These are phyloP conservation scores for Ophiocordyceps camponoti-leonardi DNA, from an alignment of 2,329 filamentous ascomycete species.

Conservation along the genomic window DNA sequence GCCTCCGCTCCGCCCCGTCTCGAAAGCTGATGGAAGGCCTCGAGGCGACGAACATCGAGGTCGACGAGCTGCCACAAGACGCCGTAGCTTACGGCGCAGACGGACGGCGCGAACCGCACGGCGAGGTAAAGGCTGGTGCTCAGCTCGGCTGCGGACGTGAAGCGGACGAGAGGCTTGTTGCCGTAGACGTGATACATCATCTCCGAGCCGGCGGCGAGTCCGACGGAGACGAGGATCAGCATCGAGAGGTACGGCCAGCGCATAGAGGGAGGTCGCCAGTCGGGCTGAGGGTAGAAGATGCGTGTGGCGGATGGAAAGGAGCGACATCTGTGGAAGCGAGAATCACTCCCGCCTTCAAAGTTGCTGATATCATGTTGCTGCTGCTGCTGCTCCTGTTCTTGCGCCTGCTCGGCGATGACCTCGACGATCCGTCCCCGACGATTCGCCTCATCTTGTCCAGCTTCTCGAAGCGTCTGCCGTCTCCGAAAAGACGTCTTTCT, in stretches of 20 bases:
- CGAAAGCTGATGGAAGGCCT: conserved; percentile 50
- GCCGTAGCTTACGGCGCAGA: conserved; percentile 43
- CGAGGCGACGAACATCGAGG: conserved; percentile 48
- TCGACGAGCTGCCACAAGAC: conserved; percentile 50
- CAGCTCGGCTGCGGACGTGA: conserved; percentile 32
- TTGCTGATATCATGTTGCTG: conserved; percentile 35
- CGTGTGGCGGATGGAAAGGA: conserved; percentile 15
- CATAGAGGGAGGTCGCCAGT: conserved; percentile 53
- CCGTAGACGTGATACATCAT: conserved; percentile 33
- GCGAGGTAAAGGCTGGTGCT: conserved; percentile 36
- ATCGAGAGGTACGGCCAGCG: conserved; percentile 39
- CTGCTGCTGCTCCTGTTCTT: too few relatives aligned
- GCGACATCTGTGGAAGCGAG: neutral
- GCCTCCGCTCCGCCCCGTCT: conserved; percentile 41
- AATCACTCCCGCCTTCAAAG: conserved; percentile 20
- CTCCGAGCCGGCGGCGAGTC: conserved; percentile 35
- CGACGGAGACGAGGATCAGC: conserved; percentile 35
- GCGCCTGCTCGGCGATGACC: conserved; percentile 32
- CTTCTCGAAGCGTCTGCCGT: conserved; percentile 27
- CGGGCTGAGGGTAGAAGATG: conserved; percentile 42
- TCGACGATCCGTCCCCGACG: conserved; percentile 41
- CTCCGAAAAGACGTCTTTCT: conserved; percentile 15
- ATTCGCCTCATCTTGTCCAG: conserved; percentile 42
- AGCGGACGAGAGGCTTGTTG: conserved; percentile 27
- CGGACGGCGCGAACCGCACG: conserved; percentile 45